These are phyloP conservation scores for Casaregolazyma lundiana DNA, from an alignment of 1,139 yeast species.

Conservation along the genomic window DNA sequence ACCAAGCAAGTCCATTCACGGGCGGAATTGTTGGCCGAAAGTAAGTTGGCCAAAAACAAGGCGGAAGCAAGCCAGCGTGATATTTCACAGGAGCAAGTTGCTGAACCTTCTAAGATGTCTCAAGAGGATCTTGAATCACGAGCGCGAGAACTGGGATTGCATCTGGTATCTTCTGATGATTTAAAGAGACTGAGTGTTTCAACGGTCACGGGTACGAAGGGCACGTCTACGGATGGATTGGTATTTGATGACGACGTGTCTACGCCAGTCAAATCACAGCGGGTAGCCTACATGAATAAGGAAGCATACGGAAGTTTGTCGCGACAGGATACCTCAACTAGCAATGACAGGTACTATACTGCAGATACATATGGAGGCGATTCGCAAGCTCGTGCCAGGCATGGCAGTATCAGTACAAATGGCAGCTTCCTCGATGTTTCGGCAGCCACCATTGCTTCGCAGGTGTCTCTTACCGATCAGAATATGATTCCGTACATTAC, in stretches of 20 bases:
- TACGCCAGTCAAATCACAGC: background rate
- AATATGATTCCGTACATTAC: constrained; percentile 84
- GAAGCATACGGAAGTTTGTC: background rate
- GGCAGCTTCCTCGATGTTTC: constrained; percentile 19
- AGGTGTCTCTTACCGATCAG: constrained; percentile 65
- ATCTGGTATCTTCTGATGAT: constrained; percentile 23
- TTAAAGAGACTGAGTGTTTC: constrained; percentile 20
- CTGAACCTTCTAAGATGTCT: background rate
- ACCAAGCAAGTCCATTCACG: background rate
- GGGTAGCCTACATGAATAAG: background rate
- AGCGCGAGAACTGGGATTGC: constrained; percentile 21
- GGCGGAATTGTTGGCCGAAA: background rate
- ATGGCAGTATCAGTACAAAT: constrained; percentile 4
- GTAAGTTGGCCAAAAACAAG: background rate
- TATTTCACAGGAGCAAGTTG: constrained; percentile 6
- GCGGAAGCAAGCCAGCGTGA: constrained; percentile 27
- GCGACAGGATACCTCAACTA: background rate
- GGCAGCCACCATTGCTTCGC: constrained; percentile 57
- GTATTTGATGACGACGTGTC: background rate
- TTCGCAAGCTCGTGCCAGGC: constrained; percentile 1
- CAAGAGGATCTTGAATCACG: constrained; percentile 14
- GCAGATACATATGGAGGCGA: background rate
- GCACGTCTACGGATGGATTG: background rate
- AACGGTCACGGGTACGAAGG: constrained; percentile 15
- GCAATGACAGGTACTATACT: constrained; percentile 2